Evolutionary conservation across 2,329 filamentous ascomycete genomes (phyloP), one percentile per base, ranked within the genome.

Genomic region (Lasiodiplodia citricola): DNA sequence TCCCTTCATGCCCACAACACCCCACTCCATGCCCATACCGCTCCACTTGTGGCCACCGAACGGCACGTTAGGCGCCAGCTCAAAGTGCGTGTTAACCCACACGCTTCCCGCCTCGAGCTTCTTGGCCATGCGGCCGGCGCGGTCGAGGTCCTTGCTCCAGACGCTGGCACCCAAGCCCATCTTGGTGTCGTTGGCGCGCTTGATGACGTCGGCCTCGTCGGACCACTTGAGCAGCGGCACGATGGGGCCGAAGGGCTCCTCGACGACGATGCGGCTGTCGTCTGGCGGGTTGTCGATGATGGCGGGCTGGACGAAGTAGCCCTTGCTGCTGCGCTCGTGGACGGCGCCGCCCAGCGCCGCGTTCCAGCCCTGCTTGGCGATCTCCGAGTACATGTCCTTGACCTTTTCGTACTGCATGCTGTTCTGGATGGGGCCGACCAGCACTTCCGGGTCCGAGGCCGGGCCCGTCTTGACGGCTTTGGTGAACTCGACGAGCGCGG

Each of bases 221-320:
- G 80, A 80, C 88, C 88, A 92, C 25, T 83, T 85, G 67, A 91
- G 74, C 7, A 91, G 78, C 0, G 90, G 89, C 0, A 91, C 82
- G 41, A 92, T 87, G 0, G 90, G 90, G 0, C 70, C 87, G 71
- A 90, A 90, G 4, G 87, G 86, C 74, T 90, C 88, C 72, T 90
- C 88, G 35, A 80, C 77, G 7, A 89, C 86, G 25, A 90, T 81
- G 7, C 83, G 77, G 1, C 86, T 85, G 47, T 85, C 80, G 71
- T 88, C 86, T 0, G 86, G 84, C 31, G 87, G 87, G 70, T 86
- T 86, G 52, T 85, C 82, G 35, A 90, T 84, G 67, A 90, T 87
- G 2, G 87, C 87, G 0, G 88, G 87, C 41, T 84, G 77, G 71
- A 90, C 81, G 79, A 87, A 88, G 78, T 84, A 89, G 2, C 87